Base-by-base conservation (phyloP, 768 basidiomycete genomes). In the Xerocomellus intermedius region DNA sequence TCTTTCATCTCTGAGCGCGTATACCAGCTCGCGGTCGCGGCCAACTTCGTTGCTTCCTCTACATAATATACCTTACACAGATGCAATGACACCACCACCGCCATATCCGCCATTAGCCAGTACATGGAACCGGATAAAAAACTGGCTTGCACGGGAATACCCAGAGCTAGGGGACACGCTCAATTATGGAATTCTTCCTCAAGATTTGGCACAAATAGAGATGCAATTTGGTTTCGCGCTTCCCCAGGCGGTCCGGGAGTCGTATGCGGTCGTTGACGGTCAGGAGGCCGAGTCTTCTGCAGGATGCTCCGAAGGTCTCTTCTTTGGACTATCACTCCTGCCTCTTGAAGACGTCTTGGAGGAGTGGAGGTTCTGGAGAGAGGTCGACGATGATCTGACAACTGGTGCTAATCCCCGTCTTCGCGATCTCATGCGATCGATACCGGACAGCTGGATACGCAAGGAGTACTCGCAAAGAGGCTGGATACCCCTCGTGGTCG, bases 321-420 rank as follows among this genome's bases (percentile, higher is more conserved):
- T 99, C 72, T 98, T 94, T 65, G 97, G 97, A n/a, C 74, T 99
- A 19, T 88, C 86, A n/a, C 79, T 97, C 36, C 76, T 99, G 19
- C 91, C 94, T 13, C 78, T 98, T 42, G 97, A 99, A 65, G 89
- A 93, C 62, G 93, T 97, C 26, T 77, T 94, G 42, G 87, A 94
- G 54, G 97, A 99, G 73, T 99, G 96, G 94, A 77, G 81, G 35
- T 98, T 97, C 68, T 98, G 97, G 96, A 77, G 96, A 58, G 87
- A 90, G 64, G 91, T 98, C 35, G 95, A 98, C 65, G 79, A 86
- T 8, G 96, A 97, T 64, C 91, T 94, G 0, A 72, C 76, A 8
- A 92, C 94, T 1, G 94, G 94, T 43, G 87, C 84, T 9, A 97
- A 95, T 71, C 68, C 78, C 37, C 77, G 75, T 36, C 78, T 98